Base-by-base conservation (phyloP, 1,284 basidiomycete species). In the Irpex sp. region DNA sequence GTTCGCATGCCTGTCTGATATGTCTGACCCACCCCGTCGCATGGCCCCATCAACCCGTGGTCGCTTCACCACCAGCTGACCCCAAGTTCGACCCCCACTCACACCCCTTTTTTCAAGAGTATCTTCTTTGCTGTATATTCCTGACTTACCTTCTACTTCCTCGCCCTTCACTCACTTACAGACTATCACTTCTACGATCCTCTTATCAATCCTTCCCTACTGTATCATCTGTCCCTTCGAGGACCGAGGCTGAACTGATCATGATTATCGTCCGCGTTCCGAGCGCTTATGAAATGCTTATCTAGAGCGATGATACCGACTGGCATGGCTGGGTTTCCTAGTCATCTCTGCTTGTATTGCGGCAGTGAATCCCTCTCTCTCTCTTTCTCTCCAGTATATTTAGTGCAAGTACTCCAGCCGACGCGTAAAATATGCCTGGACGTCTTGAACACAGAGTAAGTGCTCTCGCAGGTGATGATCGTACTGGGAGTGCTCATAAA, bases 361-460 rank as follows among this genome's bases (percentile, higher is more conserved):
- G 13, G 2, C 19, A 5, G 7, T 21, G 13, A 51, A 21, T 8
- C 15, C 13, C 17, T 47, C 34, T 36, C 17, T 15, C 17, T 9
- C 31, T 58, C 34, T 40, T 17, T 54, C 9, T 38, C 37, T 38
- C 7, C 62, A n/a, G 51, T 13, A 51, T 31, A 21, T 26, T 26
- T 2, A 26, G 26, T 26, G 26, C 26, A 4, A 26, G 26, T 26
- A 26, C 26, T 4, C 4, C 26, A 4, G 0, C 2, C 26, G 3
- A 26, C 26, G 26, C 26, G 26, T 26, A n/a, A 61, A 70, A 49
- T 62, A 91, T 92, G 88, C 73, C 85, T 64, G 86, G 86, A 66
- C 87, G 90, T 73, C 83, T 93, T 70, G 82, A 85, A 72, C 73
- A 91, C 79, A 92, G 86, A 79, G 91, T 86, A 67, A 6, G 58